Base-by-base conservation (phyloP, 1,284 basidiomycete genomes). In the Ustanciosporium gigantosporum region DNA sequence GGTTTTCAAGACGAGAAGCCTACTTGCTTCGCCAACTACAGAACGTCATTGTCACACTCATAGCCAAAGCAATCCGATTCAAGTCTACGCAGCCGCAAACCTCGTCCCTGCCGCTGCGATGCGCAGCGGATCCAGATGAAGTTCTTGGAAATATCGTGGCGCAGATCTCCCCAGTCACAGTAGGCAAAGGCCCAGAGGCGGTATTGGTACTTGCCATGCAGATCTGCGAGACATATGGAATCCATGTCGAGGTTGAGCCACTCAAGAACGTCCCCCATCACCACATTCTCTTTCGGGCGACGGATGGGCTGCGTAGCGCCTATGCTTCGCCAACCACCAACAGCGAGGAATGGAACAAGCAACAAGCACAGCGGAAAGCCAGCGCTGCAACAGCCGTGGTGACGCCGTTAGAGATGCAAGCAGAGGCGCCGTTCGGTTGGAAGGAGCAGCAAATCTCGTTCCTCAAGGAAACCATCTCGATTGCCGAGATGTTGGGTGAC, bases 401-500 rank as follows among this genome's bases (percentile, higher is more conserved):
- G 25, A 64, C 48, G 17, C 53, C 49, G 23, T 47, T 59, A 11
- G 61, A 66, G 23, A 31, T 66, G n/a, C 48, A 52, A 7, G 37
- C 47, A 22, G 69, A 71, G 36, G 43, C 68, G 6, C 27, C 55
- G 3, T 91, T 87, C 74, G 92, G 93, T 1, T 98, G 93, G 94
- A 87, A 90, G 1, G 89, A 92, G 73, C 82, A 97, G 37, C 93
- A 96, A 79, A 84, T 94, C 24, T 90, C 90, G 24, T 85, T 94
- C 24, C 83, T 97, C 27, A 85, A 91, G 37, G 93, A 97, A 74
- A 89, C 91, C 0, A 87, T 96, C 25, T 86, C 88, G 0, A 86
- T 96, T 9, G 88, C 90, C 4, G 91, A 97, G 78, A 85, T 89
- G 15, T 80, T 97, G n/a, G 89, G 91, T 49, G 91, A 92, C 88